Evolutionary conservation across 305 asterid genomes (phyloP), one percentile per base, ranked within the genome.

Genomic region (Rubia peregrina): DNA sequence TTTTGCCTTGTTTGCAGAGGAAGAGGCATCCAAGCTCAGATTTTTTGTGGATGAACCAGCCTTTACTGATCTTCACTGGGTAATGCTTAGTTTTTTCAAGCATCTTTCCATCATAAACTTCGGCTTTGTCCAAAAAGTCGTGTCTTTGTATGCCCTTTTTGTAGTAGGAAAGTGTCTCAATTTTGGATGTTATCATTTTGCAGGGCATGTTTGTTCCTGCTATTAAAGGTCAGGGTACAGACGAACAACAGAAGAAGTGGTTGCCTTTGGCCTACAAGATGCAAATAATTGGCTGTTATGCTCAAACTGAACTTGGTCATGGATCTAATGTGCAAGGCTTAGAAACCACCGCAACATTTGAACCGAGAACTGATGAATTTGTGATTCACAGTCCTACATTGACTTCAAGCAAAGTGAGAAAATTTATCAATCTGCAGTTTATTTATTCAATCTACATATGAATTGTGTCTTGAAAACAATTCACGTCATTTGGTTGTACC

Each of bases 291-390:
- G 99, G 99, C 61, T 95, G 99, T 85, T 95, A 95, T 74, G 99
- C 99, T 10, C 99, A 95, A 81, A 95, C 98, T 71, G 99, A 95
- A 84, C 98, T 95, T 81, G 98, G 99, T 46, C 99, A 95, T 70
- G 98, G 98, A 57, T 95, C 99, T 76, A 95, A 95, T 74, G 98
- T 95, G 30, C 99, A 90, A 85, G 99, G 99, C 75, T 95, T 95
- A 65, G 99, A 95, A 84, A 95, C 99, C 69, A 95, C 95, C 73
- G 97, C 99, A 43, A 90, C 99, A 24, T 95, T 95, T 85, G 98
- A 95, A 83, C 92, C 85, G 65, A 83, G 81, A 67, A 91, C 96
- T 43, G 99, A 95, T 81, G 98, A 91, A 85, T 91, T 95, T 81
- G 81, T 95, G 38, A 77, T 95, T 76, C 94, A 95, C 75, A 95